These are phyloP conservation scores for Avena eriantha DNA, from an alignment of 176 grass and related monocot species.

Conservation along the genomic window DNA sequence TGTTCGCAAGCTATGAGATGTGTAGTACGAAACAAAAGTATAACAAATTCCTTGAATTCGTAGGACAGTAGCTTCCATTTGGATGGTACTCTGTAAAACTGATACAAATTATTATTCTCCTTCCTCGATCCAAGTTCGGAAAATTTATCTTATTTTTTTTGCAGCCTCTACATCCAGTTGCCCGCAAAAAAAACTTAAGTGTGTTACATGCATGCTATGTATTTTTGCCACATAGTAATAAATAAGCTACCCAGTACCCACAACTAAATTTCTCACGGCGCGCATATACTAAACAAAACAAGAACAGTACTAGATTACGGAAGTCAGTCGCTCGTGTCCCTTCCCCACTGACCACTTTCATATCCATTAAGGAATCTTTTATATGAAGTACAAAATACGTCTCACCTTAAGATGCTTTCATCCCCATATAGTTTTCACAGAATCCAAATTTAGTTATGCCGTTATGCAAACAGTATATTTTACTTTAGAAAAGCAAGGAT, in stretches of 20 bases:
- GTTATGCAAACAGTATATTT: not conserved
- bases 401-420: conserved; percentile 5
- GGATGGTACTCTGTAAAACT: not conserved
- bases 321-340: not conserved
- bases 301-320: not conserved
- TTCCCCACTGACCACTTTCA: not conserved
- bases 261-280: not conserved
- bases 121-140: not conserved
- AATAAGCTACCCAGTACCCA: not conserved
- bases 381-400: conserved; percentile 30
- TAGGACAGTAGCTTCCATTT: conserved; percentile 10
- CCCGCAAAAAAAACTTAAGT: not conserved
- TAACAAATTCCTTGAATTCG: conserved; percentile 4
- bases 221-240: not conserved
- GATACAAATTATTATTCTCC: conserved; percentile 11
- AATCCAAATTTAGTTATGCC: not conserved
- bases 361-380: not conserved
- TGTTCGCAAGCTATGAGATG: conserved; percentile 6
- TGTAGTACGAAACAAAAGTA: not conserved
- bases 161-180: not conserved
- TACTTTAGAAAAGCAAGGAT: conserved; percentile 9
- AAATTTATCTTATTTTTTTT: not conserved
- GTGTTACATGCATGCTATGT: not conserved
- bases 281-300: not conserved
- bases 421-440: not conserved